phyloP scores from a whole-genome alignment of 164 flowering plant genomes.

The Aristolochia contorta region DNA sequence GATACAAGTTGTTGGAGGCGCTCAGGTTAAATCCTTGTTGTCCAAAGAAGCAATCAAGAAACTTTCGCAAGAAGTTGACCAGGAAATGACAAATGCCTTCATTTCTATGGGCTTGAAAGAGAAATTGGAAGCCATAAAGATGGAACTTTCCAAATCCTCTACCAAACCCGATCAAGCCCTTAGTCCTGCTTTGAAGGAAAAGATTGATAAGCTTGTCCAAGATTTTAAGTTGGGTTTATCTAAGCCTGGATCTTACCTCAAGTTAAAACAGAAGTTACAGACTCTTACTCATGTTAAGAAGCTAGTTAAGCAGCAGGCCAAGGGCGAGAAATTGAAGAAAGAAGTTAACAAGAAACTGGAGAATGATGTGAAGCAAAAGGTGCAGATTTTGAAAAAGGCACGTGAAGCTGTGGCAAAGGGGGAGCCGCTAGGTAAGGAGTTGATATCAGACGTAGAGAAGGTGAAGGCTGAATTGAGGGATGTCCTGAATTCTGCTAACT shows the following conservation, averaged over 20 bases:
- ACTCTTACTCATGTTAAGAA: slow-evolving; percentile 16
- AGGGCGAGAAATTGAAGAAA: slow-evolving; percentile 17
- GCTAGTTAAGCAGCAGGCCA: slow-evolving; percentile 18
- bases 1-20: slow-evolving; percentile 15
- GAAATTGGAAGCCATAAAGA: slow-evolving; percentile 21
- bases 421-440: slow-evolving; percentile 18
- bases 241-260: slow-evolving; percentile 4
- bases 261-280: slow-evolving; percentile 15
- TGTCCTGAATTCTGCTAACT: slow-evolving; percentile 20
- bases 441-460: slow-evolving; percentile 14
- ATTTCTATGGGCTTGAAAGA: slow-evolving; percentile 30
- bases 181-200: slow-evolving; percentile 16
- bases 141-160: slow-evolving; percentile 16
- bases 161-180: slow-evolving; percentile 12
- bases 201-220: slow-evolving; percentile 19
- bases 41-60: slow-evolving; percentile 17
- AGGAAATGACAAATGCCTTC: slow-evolving; percentile 25
- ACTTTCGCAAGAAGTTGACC: slow-evolving; percentile 24
- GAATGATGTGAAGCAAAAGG: slow-evolving; percentile 19
- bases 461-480: slow-evolving; percentile 18
- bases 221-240: slow-evolving; percentile 16
- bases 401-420: slow-evolving; percentile 19
- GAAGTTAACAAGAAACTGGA: slow-evolving; percentile 24
- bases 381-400: slow-evolving; percentile 18
- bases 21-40: slow-evolving; percentile 6